These are phyloP conservation scores for Moricandia moricandioides DNA, from an alignment of 345 rosid species.

Conservation along the genomic window DNA sequence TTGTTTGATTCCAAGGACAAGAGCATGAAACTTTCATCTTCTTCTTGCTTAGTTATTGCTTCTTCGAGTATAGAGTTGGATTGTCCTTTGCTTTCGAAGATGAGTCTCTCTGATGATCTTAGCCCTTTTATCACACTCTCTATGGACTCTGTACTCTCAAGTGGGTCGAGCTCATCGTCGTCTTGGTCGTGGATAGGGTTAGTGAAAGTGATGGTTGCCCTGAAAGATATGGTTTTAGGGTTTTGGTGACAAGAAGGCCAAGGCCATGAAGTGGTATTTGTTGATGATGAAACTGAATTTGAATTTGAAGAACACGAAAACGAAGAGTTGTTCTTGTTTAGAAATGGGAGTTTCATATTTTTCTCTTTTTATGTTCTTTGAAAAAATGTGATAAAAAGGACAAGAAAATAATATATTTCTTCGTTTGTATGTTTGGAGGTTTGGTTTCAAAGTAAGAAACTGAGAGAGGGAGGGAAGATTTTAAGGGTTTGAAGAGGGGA, in stretches of 20 bases:
- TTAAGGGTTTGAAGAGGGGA: constrained; percentile 27
- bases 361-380: not conserved
- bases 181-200: constrained; percentile 34
- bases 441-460: constrained; percentile 35
- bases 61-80: constrained; percentile 61
- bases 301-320: constrained; percentile 29
- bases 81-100: constrained; percentile 70
- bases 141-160: constrained; percentile 34
- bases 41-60: constrained; percentile 21
- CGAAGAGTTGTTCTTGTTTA: constrained; percentile 39
- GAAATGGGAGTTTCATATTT: constrained; percentile 66
- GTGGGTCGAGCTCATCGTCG: constrained; percentile 31
- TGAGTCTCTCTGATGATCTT: constrained; percentile 56
- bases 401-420: not conserved
- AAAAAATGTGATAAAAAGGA: constrained; percentile 1
- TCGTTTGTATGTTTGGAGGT: not conserved
- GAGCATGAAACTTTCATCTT: constrained; percentile 44
- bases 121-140: constrained; percentile 56
- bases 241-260: constrained; percentile 81
- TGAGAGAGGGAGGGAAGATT: constrained; percentile 40
- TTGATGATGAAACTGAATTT: constrained; percentile 38
- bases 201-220: constrained; percentile 32
- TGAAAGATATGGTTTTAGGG: constrained; percentile 76
- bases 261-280: constrained; percentile 54
- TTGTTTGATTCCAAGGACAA: constrained; percentile 69